Base-by-base conservation (phyloP, 2,329 filamentous ascomycete species). In the Penicillium sp. region DNA sequence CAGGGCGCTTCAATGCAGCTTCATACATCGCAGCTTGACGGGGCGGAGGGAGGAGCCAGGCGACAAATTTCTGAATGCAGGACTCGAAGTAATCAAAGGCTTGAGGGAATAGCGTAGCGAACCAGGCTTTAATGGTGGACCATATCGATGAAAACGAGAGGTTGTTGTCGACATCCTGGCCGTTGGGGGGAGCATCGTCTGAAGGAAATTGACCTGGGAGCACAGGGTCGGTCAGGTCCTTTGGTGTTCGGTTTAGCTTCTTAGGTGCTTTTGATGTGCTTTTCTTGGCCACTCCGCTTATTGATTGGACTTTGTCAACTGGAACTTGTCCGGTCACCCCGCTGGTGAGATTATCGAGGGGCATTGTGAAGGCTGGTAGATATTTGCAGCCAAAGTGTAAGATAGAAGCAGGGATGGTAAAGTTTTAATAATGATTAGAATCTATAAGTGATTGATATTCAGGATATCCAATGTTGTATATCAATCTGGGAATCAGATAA, bases 11-110 rank as follows among this genome's bases (percentile, higher is more conserved):
- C 49, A 70, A 50, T 14, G 64, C 62, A 7, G 64, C 63, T 26
- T 71, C 64, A 45, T 70, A 73, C 37, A 70, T 59, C 4, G 58
- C 55, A 11, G 64, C 65, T 16, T 70, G 67, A 3, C 65, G 64
- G 4, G 64, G 62, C 1, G 62, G 61, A 0, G 70, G 70, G 11
- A 71, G 58, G 5, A 67, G 53, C 58, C 61, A 58, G 5, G 62
- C 48, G 2, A 73, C 59, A 0, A 70, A 47, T 12, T 60, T 53
- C 46, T 61, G 64, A 9, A 71, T 51, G 5, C 52, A 50, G 19
- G 53, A 58, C 19, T 72, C 68, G 51, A 71, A 67, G 17, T 62
- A 57, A 50, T 71, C 68, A 36, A 71, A 56, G 1, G 65, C 52
- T 9, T 50, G 56, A 0, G 68, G 69, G 16, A 67, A 49, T 4